Evolutionary conservation across 2,329 filamentous ascomycete genomes (phyloP).

Genomic region (Plenodomus lindquistii): DNA sequence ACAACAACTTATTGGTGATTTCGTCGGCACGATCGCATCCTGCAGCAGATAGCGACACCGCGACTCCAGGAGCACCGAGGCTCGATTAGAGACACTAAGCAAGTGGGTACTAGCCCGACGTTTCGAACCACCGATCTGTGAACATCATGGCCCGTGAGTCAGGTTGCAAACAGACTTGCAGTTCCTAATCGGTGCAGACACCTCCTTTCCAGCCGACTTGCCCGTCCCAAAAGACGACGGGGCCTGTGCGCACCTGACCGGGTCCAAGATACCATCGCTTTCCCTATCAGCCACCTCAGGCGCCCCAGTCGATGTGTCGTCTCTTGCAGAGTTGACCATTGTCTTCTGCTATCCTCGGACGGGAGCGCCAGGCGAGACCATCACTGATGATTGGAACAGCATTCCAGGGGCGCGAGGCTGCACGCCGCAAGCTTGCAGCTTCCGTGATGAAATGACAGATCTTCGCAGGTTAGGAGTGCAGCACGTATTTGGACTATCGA

Average conservation of each 20-base stretch:
- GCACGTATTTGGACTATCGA: constrained; percentile 47
- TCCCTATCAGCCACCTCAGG: constrained; percentile 40
- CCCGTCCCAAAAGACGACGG: constrained; percentile 48
- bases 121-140: constrained; percentile 1
- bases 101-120: not conserved
- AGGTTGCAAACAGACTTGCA: constrained; percentile 2
- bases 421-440: constrained; percentile 50
- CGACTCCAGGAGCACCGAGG: not conserved
- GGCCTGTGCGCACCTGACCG: constrained; percentile 44
- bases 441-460: constrained; percentile 39
- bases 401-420: constrained; percentile 52
- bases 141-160: constrained; percentile 24
- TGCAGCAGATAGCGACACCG: not conserved
- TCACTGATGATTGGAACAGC: constrained; percentile 48
- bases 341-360: constrained; percentile 51
- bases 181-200: constrained; percentile 22
- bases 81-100: not conserved
- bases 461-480: constrained; percentile 20
- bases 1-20: too few relatives aligned
- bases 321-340: constrained; percentile 44
- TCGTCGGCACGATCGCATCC: too few relatives aligned
- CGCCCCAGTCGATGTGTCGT: constrained; percentile 33
- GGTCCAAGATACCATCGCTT: constrained; percentile 32
- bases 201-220: constrained; percentile 39
- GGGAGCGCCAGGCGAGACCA: constrained; percentile 44